Conservation (phyloP, 2,329 filamentous ascomycete species). For the Ophiostoma populinum region DNA sequence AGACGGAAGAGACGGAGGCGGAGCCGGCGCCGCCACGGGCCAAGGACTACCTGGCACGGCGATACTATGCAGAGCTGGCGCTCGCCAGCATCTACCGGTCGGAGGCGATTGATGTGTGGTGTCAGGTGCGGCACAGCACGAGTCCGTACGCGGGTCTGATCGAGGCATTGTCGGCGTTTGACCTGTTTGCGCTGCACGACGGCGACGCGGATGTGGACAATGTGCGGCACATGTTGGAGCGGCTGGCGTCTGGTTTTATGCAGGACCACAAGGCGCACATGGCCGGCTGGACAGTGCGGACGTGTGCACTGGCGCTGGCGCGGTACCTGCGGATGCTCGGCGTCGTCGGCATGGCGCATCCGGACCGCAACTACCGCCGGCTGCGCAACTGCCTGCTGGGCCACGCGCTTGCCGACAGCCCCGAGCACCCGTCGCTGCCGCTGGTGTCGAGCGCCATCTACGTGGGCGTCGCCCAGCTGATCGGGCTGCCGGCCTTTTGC, state of each 20-base stretch:
- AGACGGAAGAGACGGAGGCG: no score
- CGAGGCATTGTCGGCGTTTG: constrained; percentile 62
- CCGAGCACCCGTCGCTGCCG: constrained; percentile 63
- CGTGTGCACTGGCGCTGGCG: constrained; percentile 51
- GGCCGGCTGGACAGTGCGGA: constrained; percentile 38
- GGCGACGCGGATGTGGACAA: constrained; percentile 57
- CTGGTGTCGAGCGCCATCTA: constrained; percentile 79
- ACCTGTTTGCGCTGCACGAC: constrained; percentile 71
- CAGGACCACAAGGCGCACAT: constrained; percentile 29
- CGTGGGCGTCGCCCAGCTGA: constrained; percentile 55
- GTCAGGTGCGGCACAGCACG: constrained; percentile 27
- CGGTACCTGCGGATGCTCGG: constrained; percentile 51
- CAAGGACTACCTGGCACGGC: constrained; percentile 65
- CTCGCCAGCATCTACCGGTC: constrained; percentile 68
- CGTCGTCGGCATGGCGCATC: constrained; percentile 52
- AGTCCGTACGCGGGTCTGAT: constrained; percentile 35
- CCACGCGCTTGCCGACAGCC: constrained; percentile 53
- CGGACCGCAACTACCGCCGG: constrained; percentile 52
- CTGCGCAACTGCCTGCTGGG: constrained; percentile 81
- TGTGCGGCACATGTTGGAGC: constrained; percentile 38
- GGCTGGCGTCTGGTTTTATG: constrained; percentile 39
- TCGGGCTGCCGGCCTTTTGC: constrained; percentile 61
- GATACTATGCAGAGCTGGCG: constrained; percentile 55
- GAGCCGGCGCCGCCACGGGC: constrained; percentile 22
- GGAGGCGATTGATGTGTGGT: constrained; percentile 66